These are phyloP conservation scores for Penicillium hordei DNA, from an alignment of 2,329 filamentous ascomycete species.

Conservation along the genomic window DNA sequence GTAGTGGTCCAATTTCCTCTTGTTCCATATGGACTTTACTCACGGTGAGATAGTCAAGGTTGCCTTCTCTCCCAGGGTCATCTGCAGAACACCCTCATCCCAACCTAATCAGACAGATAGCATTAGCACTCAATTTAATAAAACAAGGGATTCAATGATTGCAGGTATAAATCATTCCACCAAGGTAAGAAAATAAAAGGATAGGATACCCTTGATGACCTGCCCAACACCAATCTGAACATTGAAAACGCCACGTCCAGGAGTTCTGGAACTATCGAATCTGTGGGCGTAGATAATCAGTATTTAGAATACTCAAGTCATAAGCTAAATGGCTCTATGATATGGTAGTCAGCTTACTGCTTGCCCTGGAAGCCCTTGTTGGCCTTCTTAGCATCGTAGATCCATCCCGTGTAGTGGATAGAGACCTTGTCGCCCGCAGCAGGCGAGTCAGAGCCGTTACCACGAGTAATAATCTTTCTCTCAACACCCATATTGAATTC, in stretches of 20 bases:
- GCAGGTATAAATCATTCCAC: neutral
- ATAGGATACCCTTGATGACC: conserved; percentile 74
- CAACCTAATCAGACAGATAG: conserved; percentile 51
- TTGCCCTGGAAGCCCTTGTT: conserved; percentile 64
- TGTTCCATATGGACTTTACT: conserved; percentile 26
- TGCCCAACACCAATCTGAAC: conserved; percentile 75
- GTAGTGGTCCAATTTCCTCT: neutral
- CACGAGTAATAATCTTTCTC: conserved; percentile 39
- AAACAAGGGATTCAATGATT: neutral
- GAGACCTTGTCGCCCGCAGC: conserved; percentile 68
- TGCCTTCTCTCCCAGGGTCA: conserved; percentile 87
- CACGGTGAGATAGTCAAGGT: conserved; percentile 77
- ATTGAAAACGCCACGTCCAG: conserved; percentile 70
- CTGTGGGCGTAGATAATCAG: conserved; percentile 46
- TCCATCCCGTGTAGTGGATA: conserved; percentile 87
- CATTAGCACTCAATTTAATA: neutral
- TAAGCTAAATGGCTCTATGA: neutral
- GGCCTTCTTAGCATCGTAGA: conserved; percentile 65
- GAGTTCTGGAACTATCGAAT: conserved; percentile 75
- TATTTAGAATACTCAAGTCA: neutral
- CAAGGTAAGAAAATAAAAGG: neutral
- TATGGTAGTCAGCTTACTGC: conserved; percentile 55
- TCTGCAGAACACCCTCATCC: conserved; percentile 79
- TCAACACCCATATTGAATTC: conserved; percentile 22
- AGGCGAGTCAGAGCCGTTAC: conserved; percentile 61